Percentiles rank a stretch among this genome's conserved stretches.
Evolutionary conservation across 1,284 basidiomycete genomes (phyloP).

Genomic region (Omphalotus olearius): DNA sequence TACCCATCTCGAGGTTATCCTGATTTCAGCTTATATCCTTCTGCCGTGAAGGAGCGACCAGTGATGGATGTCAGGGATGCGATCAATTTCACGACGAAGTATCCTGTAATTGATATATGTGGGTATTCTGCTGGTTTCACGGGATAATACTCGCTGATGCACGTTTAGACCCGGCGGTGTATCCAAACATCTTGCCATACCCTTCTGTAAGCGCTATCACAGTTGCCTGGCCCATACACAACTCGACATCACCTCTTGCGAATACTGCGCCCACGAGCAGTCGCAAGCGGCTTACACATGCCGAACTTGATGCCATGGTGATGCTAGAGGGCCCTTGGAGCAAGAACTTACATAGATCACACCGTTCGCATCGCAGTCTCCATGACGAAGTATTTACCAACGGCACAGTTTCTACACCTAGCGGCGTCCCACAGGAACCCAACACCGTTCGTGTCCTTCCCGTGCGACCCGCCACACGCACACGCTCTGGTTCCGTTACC

Average conservation of each 20-base stretch:
- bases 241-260: no score
- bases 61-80: background rate
- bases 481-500: slow-evolving; percentile 12
- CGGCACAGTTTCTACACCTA: slow-evolving; percentile 26
- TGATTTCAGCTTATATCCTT: slow-evolving; percentile 12
- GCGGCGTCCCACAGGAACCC: slow-evolving; percentile 16
- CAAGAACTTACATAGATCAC: slow-evolving; percentile 20
- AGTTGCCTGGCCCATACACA: no score
- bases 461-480: slow-evolving; percentile 3
- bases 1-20: slow-evolving; percentile 17
- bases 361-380: slow-evolving; percentile 22
- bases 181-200: slow-evolving; percentile 39
- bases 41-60: background rate
- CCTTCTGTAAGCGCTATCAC: slow-evolving; percentile 18
- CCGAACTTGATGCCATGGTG: slow-evolving; percentile 34
- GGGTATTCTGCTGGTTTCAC: slow-evolving; percentile 11
- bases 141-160: slow-evolving; percentile 1
- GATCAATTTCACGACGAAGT: slow-evolving; percentile 14
- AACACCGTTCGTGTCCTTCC: slow-evolving; percentile 3
- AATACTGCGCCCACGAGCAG: background rate
- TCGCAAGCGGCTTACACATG: slow-evolving; percentile 3
- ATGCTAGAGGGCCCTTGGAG: slow-evolving; percentile 21
- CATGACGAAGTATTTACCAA: slow-evolving; percentile 29
- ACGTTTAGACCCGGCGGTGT: slow-evolving; percentile 26
- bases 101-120: slow-evolving; percentile 31